Evolutionary conservation across 108 stramenopile genomes (phyloP).

Genomic region (Mayamaea pseudoterrestris): DNA sequence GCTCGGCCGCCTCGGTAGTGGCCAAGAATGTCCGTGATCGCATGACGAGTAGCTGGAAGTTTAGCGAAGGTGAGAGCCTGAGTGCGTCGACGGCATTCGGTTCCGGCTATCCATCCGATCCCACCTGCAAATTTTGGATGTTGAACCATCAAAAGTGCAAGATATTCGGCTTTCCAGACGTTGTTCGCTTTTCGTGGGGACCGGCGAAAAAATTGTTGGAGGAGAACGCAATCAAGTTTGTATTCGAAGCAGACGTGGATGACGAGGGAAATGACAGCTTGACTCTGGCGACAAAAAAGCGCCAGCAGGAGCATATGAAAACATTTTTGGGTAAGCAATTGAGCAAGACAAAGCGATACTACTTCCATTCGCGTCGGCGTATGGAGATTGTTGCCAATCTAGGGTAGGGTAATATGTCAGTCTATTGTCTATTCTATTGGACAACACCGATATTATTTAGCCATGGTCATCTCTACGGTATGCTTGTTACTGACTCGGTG

Average conservation of each 20-base stretch:
- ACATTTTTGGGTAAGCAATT: conserved; percentile 12
- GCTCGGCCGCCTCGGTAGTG: conserved; percentile 77
- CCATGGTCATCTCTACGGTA: no score
- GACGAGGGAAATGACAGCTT: conserved; percentile 42
- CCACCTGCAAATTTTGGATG: conserved; percentile 64
- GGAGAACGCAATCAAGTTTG: conserved; percentile 21
- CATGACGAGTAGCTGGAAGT: conserved; percentile 48
- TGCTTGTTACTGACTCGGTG: no score
- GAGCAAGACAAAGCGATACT: no score
- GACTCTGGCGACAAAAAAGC: conserved; percentile 10
- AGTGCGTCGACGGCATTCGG: conserved; percentile 18
- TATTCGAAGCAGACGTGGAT: conserved; percentile 54
- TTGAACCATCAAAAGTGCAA: conserved; percentile 31
- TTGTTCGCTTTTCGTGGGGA: conserved; percentile 74
- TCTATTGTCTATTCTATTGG: no score
- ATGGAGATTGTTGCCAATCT: no score
- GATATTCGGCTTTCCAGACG: conserved; percentile 66
- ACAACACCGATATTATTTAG: no score
- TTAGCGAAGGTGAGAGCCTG: conserved; percentile 26
- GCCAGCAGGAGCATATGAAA: conserved; percentile 18
- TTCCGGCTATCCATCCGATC: conserved; percentile 74
- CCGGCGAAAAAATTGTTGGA: conserved; percentile 42
- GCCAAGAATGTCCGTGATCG: conserved; percentile 77
- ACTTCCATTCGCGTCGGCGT: no score
- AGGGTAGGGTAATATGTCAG: no score